Percentiles rank a stretch among this genome's conserved stretches.
phyloP scores from a whole-genome alignment of 1,139 yeast species.

The Geotrichum aggregatum region DNA sequence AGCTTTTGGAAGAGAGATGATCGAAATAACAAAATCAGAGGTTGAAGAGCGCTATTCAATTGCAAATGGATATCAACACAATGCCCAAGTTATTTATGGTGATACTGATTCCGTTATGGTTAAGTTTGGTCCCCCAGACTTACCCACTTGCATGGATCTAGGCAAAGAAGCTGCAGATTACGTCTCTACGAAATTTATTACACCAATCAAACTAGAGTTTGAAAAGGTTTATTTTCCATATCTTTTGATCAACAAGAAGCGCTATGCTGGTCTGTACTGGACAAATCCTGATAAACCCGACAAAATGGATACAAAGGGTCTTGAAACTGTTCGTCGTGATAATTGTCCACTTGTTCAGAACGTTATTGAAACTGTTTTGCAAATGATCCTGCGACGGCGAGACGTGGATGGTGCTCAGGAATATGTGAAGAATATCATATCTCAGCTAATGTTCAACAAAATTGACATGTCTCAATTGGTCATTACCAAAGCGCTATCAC shows the following conservation, averaged over 20 bases:
- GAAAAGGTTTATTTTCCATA: conserved; percentile 97
- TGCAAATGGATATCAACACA: conserved; percentile 74
- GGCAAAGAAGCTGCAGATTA: conserved; percentile 93
- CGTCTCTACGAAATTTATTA: conserved; percentile 71
- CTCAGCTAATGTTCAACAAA: conserved; percentile 83
- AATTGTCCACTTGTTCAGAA: conserved; percentile 92
- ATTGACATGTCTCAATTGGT: conserved; percentile 91
- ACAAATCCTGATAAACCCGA: conserved; percentile 84
- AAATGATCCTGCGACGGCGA: conserved; percentile 78
- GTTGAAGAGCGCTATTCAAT: conserved; percentile 77
- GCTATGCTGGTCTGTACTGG: conserved; percentile 98
- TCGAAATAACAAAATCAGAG: conserved; percentile 80
- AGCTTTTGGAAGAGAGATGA: conserved; percentile 95
- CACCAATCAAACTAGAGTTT: conserved; percentile 91
- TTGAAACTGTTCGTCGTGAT: conserved; percentile 96
- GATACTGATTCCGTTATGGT: conserved; percentile 99
- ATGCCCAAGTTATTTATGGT: conserved; percentile 92
- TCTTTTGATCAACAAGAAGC: conserved; percentile 84
- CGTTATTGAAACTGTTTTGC: conserved; percentile 87
- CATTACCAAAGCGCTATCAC: conserved; percentile 86
- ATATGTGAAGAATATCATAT: conserved; percentile 81
- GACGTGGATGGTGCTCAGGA: conserved; percentile 84
- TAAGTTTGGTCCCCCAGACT: conserved; percentile 82
- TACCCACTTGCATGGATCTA: conserved; percentile 78
- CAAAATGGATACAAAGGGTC: conserved; percentile 97